Evolutionary conservation across 2,329 filamentous ascomycete species (phyloP).

Genomic region (Westerdykella sp.): DNA sequence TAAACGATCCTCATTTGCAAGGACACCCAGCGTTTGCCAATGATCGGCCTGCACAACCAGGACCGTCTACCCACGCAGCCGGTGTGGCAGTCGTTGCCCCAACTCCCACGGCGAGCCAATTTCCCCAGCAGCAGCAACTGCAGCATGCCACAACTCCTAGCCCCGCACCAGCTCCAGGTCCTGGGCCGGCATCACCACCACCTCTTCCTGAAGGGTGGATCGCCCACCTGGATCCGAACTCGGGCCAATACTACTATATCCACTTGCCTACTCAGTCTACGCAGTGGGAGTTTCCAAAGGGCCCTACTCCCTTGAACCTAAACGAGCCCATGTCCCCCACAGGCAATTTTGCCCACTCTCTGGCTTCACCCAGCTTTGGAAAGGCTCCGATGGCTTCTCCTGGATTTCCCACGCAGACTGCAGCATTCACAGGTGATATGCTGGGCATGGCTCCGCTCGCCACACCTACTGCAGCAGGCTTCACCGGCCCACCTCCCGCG

Average conservation of each 20-base stretch:
- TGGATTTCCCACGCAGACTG: slow-evolving; percentile 74
- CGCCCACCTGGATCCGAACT: slow-evolving; percentile 88
- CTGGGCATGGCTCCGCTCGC: slow-evolving; percentile 71
- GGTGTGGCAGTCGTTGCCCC: slow-evolving; percentile 20
- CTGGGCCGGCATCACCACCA: slow-evolving; percentile 75
- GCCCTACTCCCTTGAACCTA: slow-evolving; percentile 79
- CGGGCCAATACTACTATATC: slow-evolving; percentile 98
- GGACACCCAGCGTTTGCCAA: slow-evolving; percentile 90
- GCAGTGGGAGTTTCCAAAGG: slow-evolving; percentile 98
- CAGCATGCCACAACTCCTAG: slow-evolving; percentile 37
- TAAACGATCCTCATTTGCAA: slow-evolving; percentile 40
- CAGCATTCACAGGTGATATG: slow-evolving; percentile 78
- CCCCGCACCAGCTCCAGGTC: slow-evolving; percentile 51
- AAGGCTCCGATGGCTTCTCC: slow-evolving; percentile 67
- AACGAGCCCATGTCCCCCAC: slow-evolving; percentile 82
- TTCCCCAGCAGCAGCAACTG: slow-evolving; percentile 18
- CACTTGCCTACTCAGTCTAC: slow-evolving; percentile 92
- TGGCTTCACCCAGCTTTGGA: slow-evolving; percentile 47
- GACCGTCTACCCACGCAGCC: slow-evolving; percentile 34
- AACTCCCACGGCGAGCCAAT: slow-evolving; percentile 24
- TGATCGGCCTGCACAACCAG: slow-evolving; percentile 55
- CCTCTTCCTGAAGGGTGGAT: slow-evolving; percentile 98
- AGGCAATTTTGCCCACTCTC: slow-evolving; percentile 44
- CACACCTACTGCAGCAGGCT: slow-evolving; percentile 72
- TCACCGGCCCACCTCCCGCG: slow-evolving; percentile 79